Base-by-base conservation (phyloP, 768 basidiomycete species). In the Panaeolus papilionaceus region DNA sequence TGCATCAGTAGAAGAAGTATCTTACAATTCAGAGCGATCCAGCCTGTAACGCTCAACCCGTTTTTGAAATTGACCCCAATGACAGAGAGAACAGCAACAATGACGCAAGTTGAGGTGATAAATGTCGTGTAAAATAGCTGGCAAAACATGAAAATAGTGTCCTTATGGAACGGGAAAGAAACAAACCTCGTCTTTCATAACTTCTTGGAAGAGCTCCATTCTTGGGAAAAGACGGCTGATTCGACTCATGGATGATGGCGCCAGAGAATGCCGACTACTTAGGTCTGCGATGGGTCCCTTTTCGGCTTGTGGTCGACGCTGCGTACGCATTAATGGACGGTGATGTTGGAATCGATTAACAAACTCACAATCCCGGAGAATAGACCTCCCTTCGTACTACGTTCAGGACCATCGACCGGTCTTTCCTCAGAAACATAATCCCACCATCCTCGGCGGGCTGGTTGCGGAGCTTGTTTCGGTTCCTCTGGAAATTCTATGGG, bases 161-260 rank as follows among this genome's bases (percentile, higher is more conserved):
- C 58, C 9, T 61, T 12, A 16, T 18, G 38, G 26, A 44, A 37
- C 18, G 63, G 38, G 42, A 33, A 20, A 49, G 39, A 18, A 26
- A 72, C 81, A n/a, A 71, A 89, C 89, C 83, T 91, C 89, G 73
- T 91, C 85, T 70, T 82, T 85, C 78, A 91, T 83, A 38, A 88
- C 88, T 71, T 83, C 74, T 37, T 80, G 83, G 67, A 90, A 86
- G 33, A 87, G 77, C 65, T 81, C 82, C 80, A 88, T 84, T 12
- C 82, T 80, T 10, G 87, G 84, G 44, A 89, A 79, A 58, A 86
- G 79, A 67, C 82, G 80, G 61, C 83, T 83, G 37, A 87, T 71
- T 28, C 82, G 80, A 69, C 83, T 85, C 65, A 78, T 70, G 26
- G 68, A 65, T 16, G 76, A 73, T 11, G 68, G 66, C 10, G 76